Conservation (phyloP, 2,329 filamentous ascomycete species). For the Meredithiella fracta region DNA sequence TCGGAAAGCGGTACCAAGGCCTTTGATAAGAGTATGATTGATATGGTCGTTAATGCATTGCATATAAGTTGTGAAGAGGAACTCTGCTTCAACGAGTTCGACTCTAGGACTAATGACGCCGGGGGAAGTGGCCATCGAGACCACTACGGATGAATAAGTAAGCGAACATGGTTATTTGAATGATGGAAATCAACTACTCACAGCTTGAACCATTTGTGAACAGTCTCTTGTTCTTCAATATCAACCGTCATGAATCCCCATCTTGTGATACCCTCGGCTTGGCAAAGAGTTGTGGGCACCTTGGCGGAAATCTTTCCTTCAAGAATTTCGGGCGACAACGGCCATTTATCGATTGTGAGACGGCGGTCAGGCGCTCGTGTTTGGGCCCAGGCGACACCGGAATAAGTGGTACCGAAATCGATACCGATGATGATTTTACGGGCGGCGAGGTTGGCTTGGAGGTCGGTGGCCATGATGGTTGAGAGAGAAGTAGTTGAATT, state of each 20-base stretch:
- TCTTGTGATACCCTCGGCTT: constrained; percentile 25
- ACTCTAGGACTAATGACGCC: neutral
- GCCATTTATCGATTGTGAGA: constrained; percentile 28
- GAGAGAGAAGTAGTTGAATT: too few species aligned
- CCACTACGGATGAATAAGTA: neutral
- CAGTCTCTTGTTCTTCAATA: constrained; percentile 23
- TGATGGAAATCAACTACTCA: constrained; percentile 19
- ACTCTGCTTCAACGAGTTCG: constrained; percentile 20
- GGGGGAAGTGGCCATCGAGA: neutral
- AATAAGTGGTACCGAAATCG: constrained; percentile 41
- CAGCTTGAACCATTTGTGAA: constrained; percentile 35
- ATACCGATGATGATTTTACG: constrained; percentile 34
- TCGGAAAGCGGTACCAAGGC: constrained; percentile 26
- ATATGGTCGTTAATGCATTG: constrained; percentile 33
- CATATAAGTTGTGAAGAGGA: constrained; percentile 32
- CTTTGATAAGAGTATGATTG: constrained; percentile 26
- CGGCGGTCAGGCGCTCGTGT: constrained; percentile 27
- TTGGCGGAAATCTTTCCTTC: constrained; percentile 28
- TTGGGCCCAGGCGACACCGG: constrained; percentile 36
- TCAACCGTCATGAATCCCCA: constrained; percentile 35
- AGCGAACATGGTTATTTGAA: neutral
- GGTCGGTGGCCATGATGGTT: too few species aligned
- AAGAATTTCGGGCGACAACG: constrained; percentile 22
- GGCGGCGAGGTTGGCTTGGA: neutral
- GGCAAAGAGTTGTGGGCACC: constrained; percentile 33